Conservation (phyloP, 306 rosid species). For the Cicer chorassanicum region DNA sequence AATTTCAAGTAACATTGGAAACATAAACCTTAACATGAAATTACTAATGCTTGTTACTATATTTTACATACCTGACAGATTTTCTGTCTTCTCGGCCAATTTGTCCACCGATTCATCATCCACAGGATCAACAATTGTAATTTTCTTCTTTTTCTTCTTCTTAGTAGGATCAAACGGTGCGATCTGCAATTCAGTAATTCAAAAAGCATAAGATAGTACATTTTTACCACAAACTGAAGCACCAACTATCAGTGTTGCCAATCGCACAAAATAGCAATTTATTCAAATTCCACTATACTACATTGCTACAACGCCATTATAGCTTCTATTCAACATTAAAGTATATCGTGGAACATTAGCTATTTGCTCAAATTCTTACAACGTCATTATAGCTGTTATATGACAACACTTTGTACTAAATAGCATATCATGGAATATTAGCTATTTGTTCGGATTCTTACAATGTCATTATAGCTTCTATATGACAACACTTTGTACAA, state of each 20-base stretch:
- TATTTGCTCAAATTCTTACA: too few relatives aligned
- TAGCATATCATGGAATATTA: too few relatives aligned
- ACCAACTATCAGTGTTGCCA: neutral
- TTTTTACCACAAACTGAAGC: neutral
- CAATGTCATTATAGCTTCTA: too few relatives aligned
- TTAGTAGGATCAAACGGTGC: constrained; percentile 93
- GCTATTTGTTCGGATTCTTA: too few relatives aligned
- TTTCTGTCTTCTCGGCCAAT: constrained; percentile 86
- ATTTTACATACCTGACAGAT: constrained; percentile 59
- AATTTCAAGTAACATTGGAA: constrained; percentile 23
- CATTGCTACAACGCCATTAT: too few relatives aligned
- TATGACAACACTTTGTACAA: too few relatives aligned
- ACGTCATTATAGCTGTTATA: too few relatives aligned
- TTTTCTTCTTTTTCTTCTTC: constrained; percentile 83
- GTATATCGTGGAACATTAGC: too few relatives aligned
- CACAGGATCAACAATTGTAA: constrained; percentile 50
- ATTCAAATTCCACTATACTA: too few relatives aligned
- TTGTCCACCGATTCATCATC: constrained; percentile 76
- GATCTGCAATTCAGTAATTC: constrained; percentile 57
- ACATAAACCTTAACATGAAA: constrained; percentile 11
- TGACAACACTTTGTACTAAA: too few relatives aligned
- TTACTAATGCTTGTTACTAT: neutral
- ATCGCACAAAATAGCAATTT: too few relatives aligned
- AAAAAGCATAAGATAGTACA: neutral
- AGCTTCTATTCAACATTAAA: too few relatives aligned